A percentile compares a stretch with the other conserved stretches of the same genome.
phyloP scores from a whole-genome alignment of 768 basidiomycete species.

The Phlegmacium glaucopus region DNA sequence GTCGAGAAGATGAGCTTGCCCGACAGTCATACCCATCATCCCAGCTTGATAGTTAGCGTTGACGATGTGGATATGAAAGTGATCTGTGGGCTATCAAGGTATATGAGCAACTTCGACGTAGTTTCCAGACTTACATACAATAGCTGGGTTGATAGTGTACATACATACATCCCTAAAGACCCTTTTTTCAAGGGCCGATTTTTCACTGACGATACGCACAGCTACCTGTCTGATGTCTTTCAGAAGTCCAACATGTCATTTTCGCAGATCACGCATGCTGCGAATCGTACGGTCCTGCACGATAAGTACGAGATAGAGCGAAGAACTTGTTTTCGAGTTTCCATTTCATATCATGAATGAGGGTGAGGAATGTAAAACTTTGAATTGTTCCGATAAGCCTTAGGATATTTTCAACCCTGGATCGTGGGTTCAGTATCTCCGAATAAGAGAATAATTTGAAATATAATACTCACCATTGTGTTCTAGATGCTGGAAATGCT shows the following conservation, averaged over 20 bases:
- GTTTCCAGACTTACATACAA: too few relatives aligned
- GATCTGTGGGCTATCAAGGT: constrained; percentile 73
- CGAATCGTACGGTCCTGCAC: constrained; percentile 57
- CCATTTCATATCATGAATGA: constrained; percentile 93
- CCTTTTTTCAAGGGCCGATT: constrained; percentile 63
- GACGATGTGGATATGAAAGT: constrained; percentile 92
- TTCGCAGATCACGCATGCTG: constrained; percentile 74
- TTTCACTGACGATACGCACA: constrained; percentile 45
- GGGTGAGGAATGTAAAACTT: constrained; percentile 60
- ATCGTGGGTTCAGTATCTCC: not conserved
- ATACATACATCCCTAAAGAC: constrained; percentile 74
- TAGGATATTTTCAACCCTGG: constrained; percentile 85
- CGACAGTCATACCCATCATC: constrained; percentile 74
- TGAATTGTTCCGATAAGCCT: constrained; percentile 71
- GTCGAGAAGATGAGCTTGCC: constrained; percentile 91
- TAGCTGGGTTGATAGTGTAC: constrained; percentile 97
- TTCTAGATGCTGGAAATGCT: constrained; percentile 70
- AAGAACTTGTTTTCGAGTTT: constrained; percentile 68
- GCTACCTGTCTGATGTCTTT: constrained; percentile 59
- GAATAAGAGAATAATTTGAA: not conserved
- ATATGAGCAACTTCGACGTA: too few relatives aligned
- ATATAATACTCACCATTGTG: too few relatives aligned
- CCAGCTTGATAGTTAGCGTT: constrained; percentile 61
- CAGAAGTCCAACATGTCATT: constrained; percentile 63
- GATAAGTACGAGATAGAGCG: constrained; percentile 86